These are phyloP conservation scores for Salvia sclarea DNA, from an alignment of 305 asterid genomes.

Conservation along the genomic window DNA sequence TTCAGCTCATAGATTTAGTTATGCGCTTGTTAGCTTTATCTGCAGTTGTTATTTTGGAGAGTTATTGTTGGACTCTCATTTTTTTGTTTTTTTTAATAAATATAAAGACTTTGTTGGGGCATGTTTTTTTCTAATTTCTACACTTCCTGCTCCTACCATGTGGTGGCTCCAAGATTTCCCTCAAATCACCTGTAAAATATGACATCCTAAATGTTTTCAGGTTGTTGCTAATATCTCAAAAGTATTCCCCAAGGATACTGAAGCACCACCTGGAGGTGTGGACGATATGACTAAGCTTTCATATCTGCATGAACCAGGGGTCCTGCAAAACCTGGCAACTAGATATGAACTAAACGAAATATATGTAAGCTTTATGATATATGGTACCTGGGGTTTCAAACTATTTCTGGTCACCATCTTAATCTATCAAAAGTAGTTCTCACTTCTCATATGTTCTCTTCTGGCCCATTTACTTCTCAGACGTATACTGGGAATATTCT, in stretches of 20 bases:
- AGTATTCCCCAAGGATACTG: slow-evolving; percentile 91
- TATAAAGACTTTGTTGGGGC: no score
- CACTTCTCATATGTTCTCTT: slow-evolving; percentile 16
- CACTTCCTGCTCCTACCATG: not conserved
- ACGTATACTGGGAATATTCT: slow-evolving; percentile 92
- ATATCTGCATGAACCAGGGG: slow-evolving; percentile 99
- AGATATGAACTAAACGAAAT: slow-evolving; percentile 81
- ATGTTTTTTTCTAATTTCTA: no score
- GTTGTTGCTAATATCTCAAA: slow-evolving; percentile 72
- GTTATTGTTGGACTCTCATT: no score
- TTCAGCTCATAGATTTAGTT: no score
- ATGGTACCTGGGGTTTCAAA: slow-evolving; percentile 11
- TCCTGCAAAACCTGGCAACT: slow-evolving; percentile 86
- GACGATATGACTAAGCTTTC: slow-evolving; percentile 99
- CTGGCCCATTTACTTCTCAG: slow-evolving; percentile 53
- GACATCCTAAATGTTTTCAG: slow-evolving; percentile 46
- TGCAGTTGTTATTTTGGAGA: no score
- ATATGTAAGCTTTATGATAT: no score
- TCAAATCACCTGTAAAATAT: slow-evolving; percentile 14
- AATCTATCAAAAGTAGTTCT: slow-evolving; percentile 12
- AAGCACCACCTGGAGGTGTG: slow-evolving; percentile 98
- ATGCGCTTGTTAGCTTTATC: no score
- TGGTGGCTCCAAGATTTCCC: not conserved
- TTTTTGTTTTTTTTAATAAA: no score
- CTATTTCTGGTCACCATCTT: slow-evolving; percentile 14